Evolutionary conservation across 2,329 filamentous ascomycete genomes (phyloP).

Genomic region (Microdochium nivale): DNA sequence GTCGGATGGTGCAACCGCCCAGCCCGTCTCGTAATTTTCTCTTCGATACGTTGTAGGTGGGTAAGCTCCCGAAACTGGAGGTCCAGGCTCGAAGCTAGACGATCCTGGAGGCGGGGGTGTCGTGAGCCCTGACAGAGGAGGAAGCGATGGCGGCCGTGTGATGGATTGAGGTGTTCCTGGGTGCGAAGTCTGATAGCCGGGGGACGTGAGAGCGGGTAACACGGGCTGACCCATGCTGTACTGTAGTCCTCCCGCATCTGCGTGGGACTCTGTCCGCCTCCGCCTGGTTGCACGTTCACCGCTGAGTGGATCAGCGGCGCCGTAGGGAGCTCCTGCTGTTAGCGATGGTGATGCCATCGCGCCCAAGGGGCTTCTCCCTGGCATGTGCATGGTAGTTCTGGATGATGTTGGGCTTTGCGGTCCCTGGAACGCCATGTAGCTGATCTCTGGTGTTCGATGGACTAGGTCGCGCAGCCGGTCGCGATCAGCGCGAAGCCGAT

Average conservation of each 20-base stretch:
- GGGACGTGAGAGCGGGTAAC: conserved; percentile 31
- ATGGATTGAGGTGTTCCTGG: conserved; percentile 15
- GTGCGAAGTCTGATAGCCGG: conserved; percentile 18
- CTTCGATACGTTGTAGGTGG: conserved; percentile 11
- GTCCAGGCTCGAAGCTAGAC: conserved; percentile 5
- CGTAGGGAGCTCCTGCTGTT: conserved; percentile 13
- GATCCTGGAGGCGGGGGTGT: conserved; percentile 17
- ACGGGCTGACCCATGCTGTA: conserved; percentile 28
- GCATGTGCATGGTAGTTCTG: conserved; percentile 24
- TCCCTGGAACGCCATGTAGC: conserved; percentile 40
- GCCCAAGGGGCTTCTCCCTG: conserved; percentile 26
- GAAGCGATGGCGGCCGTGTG: conserved; percentile 25
- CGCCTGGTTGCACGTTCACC: conserved; percentile 37
- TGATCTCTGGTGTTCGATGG: conserved; percentile 46
- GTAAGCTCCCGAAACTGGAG: conserved; percentile 6
- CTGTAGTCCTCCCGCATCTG: conserved; percentile 29
- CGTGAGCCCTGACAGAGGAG: conserved; percentile 4
- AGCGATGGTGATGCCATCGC: conserved; percentile 7
- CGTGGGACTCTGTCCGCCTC: conserved; percentile 37
- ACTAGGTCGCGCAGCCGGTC: conserved; percentile 64
- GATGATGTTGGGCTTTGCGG: conserved; percentile 40
- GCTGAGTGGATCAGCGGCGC: conserved; percentile 30
- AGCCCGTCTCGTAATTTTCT: conserved; percentile 27
- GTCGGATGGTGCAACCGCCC: conserved; percentile 20
- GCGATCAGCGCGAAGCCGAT: conserved; percentile 66